phyloP scores from a whole-genome alignment of 1,284 basidiomycete species.

The Ganoderma sinense region DNA sequence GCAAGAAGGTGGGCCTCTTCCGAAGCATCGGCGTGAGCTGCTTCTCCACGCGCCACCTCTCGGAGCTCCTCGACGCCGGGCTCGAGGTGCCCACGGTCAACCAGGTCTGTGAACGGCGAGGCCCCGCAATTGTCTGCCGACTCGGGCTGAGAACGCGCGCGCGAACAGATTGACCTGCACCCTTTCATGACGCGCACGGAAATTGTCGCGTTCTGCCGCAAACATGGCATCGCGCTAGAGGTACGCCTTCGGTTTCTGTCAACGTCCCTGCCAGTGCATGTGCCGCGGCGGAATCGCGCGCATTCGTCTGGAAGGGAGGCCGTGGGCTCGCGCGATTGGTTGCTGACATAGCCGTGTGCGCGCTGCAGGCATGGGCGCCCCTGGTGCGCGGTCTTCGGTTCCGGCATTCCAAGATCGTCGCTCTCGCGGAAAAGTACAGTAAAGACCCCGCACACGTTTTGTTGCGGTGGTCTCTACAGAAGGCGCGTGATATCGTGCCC shows the following conservation, averaged over 20 bases:
- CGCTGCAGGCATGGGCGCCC: constrained; percentile 59
- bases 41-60: constrained; percentile 71
- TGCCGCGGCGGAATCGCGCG: constrained; percentile 15
- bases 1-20: constrained; percentile 66
- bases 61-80: constrained; percentile 63
- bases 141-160: background rate
- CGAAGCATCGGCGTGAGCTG: constrained; percentile 77
- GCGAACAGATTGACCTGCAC: constrained; percentile 66
- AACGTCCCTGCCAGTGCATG: constrained; percentile 5
- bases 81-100: constrained; percentile 65
- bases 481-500: constrained; percentile 51
- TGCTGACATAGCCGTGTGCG: constrained; percentile 36
- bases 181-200: constrained; percentile 76
- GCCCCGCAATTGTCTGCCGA: background rate
- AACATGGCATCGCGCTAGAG: constrained; percentile 69
- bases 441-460: constrained; percentile 76
- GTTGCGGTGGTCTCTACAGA: constrained; percentile 80
- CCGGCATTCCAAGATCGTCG: constrained; percentile 52
- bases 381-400: constrained; percentile 61
- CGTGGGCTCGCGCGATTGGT: too few species aligned
- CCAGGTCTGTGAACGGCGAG: constrained; percentile 55
- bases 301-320: background rate
- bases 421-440: constrained; percentile 56
- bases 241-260: constrained; percentile 40
- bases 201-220: constrained; percentile 67